Conservation (phyloP, 768 basidiomycete genomes). For the Tulasnella sp. region DNA sequence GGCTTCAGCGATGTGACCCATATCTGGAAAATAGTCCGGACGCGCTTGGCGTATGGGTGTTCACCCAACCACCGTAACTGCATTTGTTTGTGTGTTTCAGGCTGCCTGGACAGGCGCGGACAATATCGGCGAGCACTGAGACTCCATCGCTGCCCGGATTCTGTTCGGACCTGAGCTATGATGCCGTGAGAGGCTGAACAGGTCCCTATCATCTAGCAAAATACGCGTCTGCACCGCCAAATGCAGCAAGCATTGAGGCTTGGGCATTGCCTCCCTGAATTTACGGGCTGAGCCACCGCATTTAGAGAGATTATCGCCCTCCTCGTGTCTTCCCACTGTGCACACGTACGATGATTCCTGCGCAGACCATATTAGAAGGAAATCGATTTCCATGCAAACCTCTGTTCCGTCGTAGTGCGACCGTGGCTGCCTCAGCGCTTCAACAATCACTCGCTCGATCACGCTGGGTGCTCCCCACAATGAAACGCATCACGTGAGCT, state of each 20-base stretch:
- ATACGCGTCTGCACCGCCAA: slow-evolving; percentile 1
- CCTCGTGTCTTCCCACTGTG: slow-evolving; percentile 1
- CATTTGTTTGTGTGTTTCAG: slow-evolving; percentile 7
- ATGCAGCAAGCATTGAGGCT: background rate
- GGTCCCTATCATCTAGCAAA: background rate
- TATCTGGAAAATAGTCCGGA: background rate
- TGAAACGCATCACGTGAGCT: background rate
- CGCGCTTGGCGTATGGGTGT: background rate
- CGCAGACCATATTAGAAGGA: background rate
- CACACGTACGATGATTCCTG: background rate
- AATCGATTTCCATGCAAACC: background rate
- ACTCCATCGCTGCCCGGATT: background rate
- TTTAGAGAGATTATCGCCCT: slow-evolving; percentile 9
- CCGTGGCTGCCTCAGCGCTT: background rate
- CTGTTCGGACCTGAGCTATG: background rate
- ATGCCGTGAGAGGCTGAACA: background rate
- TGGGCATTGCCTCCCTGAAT: slow-evolving; percentile 11
- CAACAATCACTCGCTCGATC: background rate
- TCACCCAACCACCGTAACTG: background rate
- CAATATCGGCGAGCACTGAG: background rate
- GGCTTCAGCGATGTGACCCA: background rate
- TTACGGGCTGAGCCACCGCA: background rate
- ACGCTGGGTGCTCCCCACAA: slow-evolving; percentile 1
- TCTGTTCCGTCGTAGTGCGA: background rate
- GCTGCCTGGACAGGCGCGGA: background rate